Conservation (phyloP, 345 rosid species). For the Bruguiera parviflora region DNA sequence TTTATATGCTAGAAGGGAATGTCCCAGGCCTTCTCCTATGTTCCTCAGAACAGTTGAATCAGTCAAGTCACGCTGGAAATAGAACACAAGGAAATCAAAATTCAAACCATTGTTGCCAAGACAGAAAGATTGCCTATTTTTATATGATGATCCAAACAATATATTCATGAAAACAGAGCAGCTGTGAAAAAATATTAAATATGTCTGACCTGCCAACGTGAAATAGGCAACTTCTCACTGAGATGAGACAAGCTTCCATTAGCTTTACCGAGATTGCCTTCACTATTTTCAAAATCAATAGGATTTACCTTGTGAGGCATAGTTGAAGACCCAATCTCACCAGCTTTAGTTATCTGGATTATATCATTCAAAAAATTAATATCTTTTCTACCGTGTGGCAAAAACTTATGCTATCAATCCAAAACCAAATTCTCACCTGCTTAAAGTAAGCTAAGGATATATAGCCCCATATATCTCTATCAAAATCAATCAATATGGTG, state of each 20-base stretch:
- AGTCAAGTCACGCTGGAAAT: constrained; percentile 82
- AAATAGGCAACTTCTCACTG: constrained; percentile 78
- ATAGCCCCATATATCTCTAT: constrained; percentile 90
- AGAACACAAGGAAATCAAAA: constrained; percentile 3
- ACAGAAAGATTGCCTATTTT: not conserved
- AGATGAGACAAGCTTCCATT: constrained; percentile 65
- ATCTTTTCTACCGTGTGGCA: not conserved
- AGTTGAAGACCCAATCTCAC: constrained; percentile 91
- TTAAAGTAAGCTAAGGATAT: constrained; percentile 81
- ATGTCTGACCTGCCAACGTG: constrained; percentile 81
- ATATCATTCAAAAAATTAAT: constrained; percentile 8
- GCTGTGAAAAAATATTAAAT: not conserved
- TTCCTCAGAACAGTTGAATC: constrained; percentile 95
- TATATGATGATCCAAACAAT: not conserved
- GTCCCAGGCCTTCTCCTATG: constrained; percentile 90
- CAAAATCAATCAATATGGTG: constrained; percentile 63
- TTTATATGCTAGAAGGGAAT: constrained; percentile 93
- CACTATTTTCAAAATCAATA: constrained; percentile 92
- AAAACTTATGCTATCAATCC: constrained; percentile 4
- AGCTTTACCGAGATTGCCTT: constrained; percentile 93
- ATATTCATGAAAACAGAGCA: not conserved
- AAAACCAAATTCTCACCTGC: constrained; percentile 48
- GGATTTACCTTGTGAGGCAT: constrained; percentile 99
- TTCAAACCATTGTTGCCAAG: constrained; percentile 7
- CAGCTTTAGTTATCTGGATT: constrained; percentile 77